A percentile compares a stretch with the other conserved stretches of the same genome.
Conservation (phyloP, 176 grass and related monocot genomes). For the Luzula sylvatica region DNA sequence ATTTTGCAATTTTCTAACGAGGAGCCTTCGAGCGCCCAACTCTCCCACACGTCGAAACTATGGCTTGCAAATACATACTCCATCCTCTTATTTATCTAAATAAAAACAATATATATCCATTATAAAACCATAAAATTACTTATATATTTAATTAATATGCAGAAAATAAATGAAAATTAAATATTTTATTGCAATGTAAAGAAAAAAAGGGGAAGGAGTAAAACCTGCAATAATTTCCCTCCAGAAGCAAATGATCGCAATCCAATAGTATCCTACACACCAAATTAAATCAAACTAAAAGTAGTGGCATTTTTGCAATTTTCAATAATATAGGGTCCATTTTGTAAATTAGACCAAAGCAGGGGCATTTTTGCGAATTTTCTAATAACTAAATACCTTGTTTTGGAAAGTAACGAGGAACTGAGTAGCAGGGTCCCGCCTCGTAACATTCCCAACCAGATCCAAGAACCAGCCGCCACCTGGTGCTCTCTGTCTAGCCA, state of each 20-base stretch:
- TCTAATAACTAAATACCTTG: constrained; percentile 31
- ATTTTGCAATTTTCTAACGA: constrained; percentile 59
- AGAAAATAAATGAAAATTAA: too few species aligned
- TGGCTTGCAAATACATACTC: constrained; percentile 95
- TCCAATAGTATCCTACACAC: constrained; percentile 66
- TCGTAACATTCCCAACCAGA: constrained; percentile 66
- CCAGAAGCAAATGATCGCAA: constrained; percentile 83
- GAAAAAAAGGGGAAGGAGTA: background rate
- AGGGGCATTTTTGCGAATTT: too few species aligned
- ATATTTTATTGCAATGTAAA: constrained; percentile 3
- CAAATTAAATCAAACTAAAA: constrained; percentile 7
- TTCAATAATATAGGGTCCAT: too few species aligned
- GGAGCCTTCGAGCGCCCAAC: constrained; percentile 69
- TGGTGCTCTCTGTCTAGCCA: constrained; percentile 58
- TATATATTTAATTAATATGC: too few species aligned
- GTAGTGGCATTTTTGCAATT: background rate
- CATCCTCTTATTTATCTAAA: constrained; percentile 83
- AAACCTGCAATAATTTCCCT: constrained; percentile 91
- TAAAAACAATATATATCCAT: background rate
- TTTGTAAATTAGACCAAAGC: too few species aligned
- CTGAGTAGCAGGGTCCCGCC: constrained; percentile 86
- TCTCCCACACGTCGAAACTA: constrained; percentile 86
- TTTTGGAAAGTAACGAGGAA: constrained; percentile 75
- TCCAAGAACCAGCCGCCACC: constrained; percentile 90
- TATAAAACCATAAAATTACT: too few species aligned